These are phyloP conservation scores for Lolium perenne DNA, from an alignment of 176 grass and related monocot genomes.

Conservation along the genomic window DNA sequence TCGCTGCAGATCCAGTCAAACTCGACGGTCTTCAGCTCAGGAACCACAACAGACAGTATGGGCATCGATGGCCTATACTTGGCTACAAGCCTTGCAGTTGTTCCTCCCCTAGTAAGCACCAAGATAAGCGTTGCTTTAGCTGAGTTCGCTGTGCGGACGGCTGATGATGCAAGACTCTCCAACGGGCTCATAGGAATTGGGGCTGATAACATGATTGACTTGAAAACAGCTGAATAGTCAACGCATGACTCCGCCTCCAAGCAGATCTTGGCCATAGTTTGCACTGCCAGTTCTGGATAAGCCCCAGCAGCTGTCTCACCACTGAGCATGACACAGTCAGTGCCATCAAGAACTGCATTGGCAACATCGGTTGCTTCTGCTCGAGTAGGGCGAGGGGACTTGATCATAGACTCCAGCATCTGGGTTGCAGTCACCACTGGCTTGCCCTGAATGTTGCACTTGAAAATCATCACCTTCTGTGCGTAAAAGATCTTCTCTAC, in stretches of 20 bases:
- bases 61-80: conserved; percentile 84
- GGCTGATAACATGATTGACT: conserved; percentile 71
- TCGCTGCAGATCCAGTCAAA: conserved; percentile 82
- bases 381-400: conserved; percentile 79
- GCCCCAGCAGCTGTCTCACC: conserved; percentile 85
- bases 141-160: conserved; percentile 77
- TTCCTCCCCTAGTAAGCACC: conserved; percentile 79
- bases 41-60: conserved; percentile 82
- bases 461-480: conserved; percentile 93
- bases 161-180: conserved; percentile 87
- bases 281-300: conserved; percentile 83
- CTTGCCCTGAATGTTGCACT: conserved; percentile 83
- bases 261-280: conserved; percentile 83
- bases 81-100: conserved; percentile 77
- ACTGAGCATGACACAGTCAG: conserved; percentile 86
- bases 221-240: conserved; percentile 68
- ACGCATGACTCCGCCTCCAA: conserved; percentile 70
- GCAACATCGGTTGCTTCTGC: conserved; percentile 86
- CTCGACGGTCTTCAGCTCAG: conserved; percentile 70
- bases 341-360: conserved; percentile 83
- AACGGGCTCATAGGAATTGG: conserved; percentile 80
- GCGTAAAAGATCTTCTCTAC: conserved; percentile 89
- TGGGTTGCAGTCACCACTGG: conserved; percentile 89
- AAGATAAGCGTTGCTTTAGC: conserved; percentile 69
- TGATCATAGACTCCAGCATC: conserved; percentile 94